Percentiles rank a stretch among this genome's conserved stretches.
Evolutionary conservation across 1,284 basidiomycete species (phyloP).

Genomic region (Trichosporon ovoides): DNA sequence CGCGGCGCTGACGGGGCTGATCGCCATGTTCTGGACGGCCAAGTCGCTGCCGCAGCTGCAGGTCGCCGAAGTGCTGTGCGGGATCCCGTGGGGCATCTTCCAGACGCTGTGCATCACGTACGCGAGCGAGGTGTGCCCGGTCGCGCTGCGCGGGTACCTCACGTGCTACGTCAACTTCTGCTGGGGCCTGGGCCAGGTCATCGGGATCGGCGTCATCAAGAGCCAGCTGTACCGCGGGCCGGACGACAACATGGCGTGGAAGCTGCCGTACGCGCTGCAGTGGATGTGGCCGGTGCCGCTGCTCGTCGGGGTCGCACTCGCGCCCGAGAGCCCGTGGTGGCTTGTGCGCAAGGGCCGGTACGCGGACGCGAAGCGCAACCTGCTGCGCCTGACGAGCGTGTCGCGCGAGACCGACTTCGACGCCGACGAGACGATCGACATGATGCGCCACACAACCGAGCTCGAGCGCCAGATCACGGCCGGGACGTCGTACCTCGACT

Average conservation of each 20-base stretch:
- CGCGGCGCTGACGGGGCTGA: constrained; percentile 33
- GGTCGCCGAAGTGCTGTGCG: constrained; percentile 37
- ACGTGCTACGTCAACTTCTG: constrained; percentile 45
- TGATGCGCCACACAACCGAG: constrained; percentile 46
- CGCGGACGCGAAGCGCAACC: constrained; percentile 50
- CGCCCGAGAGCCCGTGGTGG: constrained; percentile 30
- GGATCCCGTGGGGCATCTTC: constrained; percentile 44
- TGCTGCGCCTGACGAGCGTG: constrained; percentile 44
- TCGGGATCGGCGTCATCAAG: constrained; percentile 45
- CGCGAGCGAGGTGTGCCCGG: constrained; percentile 38
- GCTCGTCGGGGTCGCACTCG: constrained; percentile 32
- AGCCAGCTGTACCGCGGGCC: constrained; percentile 27
- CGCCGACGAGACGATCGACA: constrained; percentile 49
- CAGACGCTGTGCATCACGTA: constrained; percentile 9
- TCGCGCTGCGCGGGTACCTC: constrained; percentile 43
- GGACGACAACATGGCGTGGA: constrained; percentile 36
- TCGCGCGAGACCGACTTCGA: constrained; percentile 43
- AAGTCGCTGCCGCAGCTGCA: constrained; percentile 32
- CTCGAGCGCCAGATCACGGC: constrained; percentile 35
- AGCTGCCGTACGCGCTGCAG: constrained; percentile 40
- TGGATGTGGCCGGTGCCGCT: constrained; percentile 42
- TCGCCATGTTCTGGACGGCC: constrained; percentile 42
- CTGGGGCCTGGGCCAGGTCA: constrained; percentile 44
- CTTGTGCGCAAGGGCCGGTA: constrained; percentile 30
- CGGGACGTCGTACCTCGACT: constrained; percentile 49